These are phyloP conservation scores for Scedosporium dehoogii DNA, from an alignment of 2,329 filamentous ascomycete species.

Conservation along the genomic window DNA sequence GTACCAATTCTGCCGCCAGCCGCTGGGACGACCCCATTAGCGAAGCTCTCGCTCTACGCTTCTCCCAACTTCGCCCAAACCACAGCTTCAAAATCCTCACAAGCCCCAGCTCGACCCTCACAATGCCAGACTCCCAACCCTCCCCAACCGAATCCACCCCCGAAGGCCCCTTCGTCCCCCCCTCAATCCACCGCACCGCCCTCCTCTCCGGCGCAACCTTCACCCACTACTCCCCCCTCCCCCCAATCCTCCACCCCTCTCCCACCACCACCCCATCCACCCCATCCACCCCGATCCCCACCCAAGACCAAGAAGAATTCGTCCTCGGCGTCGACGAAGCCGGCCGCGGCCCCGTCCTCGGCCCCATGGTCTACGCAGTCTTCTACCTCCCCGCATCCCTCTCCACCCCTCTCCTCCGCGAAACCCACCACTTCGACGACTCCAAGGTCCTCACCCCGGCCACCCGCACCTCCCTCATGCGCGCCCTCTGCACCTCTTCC, in stretches of 20 bases:
- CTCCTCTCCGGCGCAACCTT: constrained; percentile 60
- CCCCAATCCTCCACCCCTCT: constrained; percentile 44
- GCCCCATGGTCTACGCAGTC: constrained; percentile 63
- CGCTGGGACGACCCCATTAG: too few relatives aligned
- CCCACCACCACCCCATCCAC: constrained; percentile 14
- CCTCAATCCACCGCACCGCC: constrained; percentile 49
- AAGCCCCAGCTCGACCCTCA: neutral
- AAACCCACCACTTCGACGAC: constrained; percentile 83
- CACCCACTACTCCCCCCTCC: constrained; percentile 61
- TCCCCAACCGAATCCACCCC: constrained; percentile 8
- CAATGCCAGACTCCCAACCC: constrained; percentile 11
- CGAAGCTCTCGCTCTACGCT: neutral
- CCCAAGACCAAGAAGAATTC: constrained; percentile 40
- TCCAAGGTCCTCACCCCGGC: constrained; percentile 79
- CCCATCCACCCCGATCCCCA: constrained; percentile 18
- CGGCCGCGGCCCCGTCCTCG: constrained; percentile 86
- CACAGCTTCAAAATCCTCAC: neutral
- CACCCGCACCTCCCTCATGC: constrained; percentile 65
- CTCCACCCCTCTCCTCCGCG: constrained; percentile 63
- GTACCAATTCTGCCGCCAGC: too few relatives aligned
- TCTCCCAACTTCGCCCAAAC: neutral
- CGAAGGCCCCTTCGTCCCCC: constrained; percentile 47
- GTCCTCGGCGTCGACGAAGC: constrained; percentile 89
- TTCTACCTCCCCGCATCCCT: constrained; percentile 66
- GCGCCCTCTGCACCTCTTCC: constrained; percentile 56